Evolutionary conservation across 371 early-diverging fungal genomes (phyloP).

Genomic region (Coemansia sp.): DNA sequence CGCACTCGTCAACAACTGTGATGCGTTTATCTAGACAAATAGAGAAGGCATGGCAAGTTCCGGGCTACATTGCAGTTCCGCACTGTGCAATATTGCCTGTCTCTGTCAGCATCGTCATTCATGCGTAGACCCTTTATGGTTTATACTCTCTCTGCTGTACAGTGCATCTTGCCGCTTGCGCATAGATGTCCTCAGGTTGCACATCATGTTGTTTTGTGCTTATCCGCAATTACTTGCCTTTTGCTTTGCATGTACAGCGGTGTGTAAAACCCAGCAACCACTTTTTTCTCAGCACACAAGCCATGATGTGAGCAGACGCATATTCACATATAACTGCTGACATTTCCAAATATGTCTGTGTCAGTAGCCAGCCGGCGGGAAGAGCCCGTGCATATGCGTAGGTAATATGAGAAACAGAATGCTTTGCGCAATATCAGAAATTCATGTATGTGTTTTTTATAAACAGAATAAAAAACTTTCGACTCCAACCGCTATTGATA

Average conservation of each 20-base stretch:
- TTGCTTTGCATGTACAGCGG: not conserved
- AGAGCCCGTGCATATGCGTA: not conserved
- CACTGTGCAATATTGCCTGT: not conserved
- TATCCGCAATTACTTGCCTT: not conserved
- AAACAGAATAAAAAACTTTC: not conserved
- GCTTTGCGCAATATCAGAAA: not conserved
- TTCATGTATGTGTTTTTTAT: not conserved
- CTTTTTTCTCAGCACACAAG: not conserved
- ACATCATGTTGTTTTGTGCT: too few relatives aligned
- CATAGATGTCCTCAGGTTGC: not conserved
- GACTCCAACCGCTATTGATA: not conserved
- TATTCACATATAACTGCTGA: slow-evolving; percentile 7
- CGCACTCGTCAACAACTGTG: not conserved
- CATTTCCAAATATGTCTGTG: slow-evolving; percentile 4
- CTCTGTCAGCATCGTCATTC: not conserved
- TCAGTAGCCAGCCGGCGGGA: slow-evolving; percentile 6
- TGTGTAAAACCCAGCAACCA: not conserved
- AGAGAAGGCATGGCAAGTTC: not conserved
- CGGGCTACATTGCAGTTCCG: not conserved
- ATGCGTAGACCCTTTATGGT: not conserved
- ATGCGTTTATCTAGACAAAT: not conserved
- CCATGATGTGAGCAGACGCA: not conserved
- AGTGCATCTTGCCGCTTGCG: not conserved
- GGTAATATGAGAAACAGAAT: not conserved
- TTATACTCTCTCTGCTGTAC: not conserved